Evolutionary conservation across 2,329 filamentous ascomycete genomes (phyloP).

Genomic region (Colletotrichum scovillei): DNA sequence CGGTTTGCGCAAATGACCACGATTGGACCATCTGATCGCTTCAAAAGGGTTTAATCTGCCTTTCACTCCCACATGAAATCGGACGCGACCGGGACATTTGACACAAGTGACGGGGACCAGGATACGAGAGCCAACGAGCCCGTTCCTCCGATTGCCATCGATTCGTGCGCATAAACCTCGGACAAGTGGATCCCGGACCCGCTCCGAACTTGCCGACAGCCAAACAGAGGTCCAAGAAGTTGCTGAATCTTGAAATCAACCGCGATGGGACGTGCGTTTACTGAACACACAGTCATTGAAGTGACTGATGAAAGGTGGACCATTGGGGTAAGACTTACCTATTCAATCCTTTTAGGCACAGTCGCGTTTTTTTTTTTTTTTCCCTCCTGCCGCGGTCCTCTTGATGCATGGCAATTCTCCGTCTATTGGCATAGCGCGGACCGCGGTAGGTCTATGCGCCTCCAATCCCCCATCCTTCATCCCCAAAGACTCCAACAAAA

Average conservation of each 20-base stretch:
- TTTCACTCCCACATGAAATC: not conserved
- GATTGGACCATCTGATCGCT: not conserved
- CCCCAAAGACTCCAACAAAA: not conserved
- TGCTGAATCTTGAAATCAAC: not conserved
- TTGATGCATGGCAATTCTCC: not conserved
- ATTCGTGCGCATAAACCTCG: constrained; percentile 34
- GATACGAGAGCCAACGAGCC: not conserved
- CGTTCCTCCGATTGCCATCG: constrained; percentile 16
- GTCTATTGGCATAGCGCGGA: not conserved
- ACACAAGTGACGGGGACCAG: constrained; percentile 10
- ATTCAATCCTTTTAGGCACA: not conserved
- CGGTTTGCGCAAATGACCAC: not conserved
- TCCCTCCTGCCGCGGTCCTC: not conserved
- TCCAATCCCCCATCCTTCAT: not conserved
- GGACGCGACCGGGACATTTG: constrained; percentile 9
- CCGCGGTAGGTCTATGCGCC: not conserved
- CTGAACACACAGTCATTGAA: not conserved
- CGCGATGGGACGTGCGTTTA: not conserved
- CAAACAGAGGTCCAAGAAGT: not conserved
- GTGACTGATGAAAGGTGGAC: not conserved
- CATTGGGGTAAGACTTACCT: not conserved
- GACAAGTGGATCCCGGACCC: constrained; percentile 27
- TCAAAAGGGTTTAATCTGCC: not conserved
- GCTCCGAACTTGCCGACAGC: constrained; percentile 28
- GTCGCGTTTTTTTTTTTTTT: not conserved